phyloP scores from a whole-genome alignment of 2,329 filamentous ascomycete genomes.

The Exserohilum rostratum region DNA sequence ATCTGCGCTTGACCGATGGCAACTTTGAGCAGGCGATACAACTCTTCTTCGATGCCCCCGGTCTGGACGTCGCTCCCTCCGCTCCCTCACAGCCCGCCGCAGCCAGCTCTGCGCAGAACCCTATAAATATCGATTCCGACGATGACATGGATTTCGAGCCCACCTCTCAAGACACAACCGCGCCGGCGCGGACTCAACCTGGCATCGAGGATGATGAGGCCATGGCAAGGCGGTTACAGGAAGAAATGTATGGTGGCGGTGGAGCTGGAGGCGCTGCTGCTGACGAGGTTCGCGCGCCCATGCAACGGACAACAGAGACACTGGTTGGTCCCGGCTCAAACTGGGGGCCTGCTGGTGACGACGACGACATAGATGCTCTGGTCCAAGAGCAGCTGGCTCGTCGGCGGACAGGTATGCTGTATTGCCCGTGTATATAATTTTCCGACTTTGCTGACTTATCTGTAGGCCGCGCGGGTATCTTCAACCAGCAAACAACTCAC shows the following conservation, averaged over 20 bases:
- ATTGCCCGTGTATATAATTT: conserved; percentile 21
- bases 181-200: conserved; percentile 26
- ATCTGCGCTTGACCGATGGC: conserved; percentile 82
- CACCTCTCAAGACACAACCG: conserved; percentile 39
- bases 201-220: conserved; percentile 85
- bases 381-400: conserved; percentile 69
- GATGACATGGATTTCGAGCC: conserved; percentile 64
- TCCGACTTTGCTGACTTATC: conserved; percentile 35
- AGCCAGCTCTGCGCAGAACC: conserved; percentile 55
- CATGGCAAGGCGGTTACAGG: conserved; percentile 88
- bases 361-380: conserved; percentile 64
- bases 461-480: conserved; percentile 63
- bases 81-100: conserved; percentile 46
- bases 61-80: conserved; percentile 61
- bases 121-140: conserved; percentile 78
- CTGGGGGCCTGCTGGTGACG: conserved; percentile 54
- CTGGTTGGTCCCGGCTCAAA: conserved; percentile 75
- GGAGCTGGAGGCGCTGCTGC: conserved; percentile 47
- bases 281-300: conserved; percentile 82
- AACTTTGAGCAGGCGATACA: conserved; percentile 85
- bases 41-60: conserved; percentile 88
- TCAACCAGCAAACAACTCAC: conserved; percentile 66
- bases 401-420: conserved; percentile 41
- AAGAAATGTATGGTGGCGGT: conserved; percentile 79
- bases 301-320: conserved; percentile 89